These are phyloP conservation scores for Fusarium duplospermum DNA, from an alignment of 2,329 filamentous ascomycete genomes.

Conservation along the genomic window DNA sequence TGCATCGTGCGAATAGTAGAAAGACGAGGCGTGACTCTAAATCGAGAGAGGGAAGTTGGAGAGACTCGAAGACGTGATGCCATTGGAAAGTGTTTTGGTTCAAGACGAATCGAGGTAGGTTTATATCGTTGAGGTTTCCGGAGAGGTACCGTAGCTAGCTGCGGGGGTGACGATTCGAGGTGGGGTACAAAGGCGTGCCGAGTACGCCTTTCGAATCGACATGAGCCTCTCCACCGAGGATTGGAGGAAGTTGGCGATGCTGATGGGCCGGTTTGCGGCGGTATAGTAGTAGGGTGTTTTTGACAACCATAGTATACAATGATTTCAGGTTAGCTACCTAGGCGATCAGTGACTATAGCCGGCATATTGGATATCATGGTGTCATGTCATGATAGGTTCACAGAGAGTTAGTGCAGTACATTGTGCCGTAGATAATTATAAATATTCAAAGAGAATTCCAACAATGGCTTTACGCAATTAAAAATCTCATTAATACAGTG, in stretches of 20 bases:
- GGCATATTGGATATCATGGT: background rate
- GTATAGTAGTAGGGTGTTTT: background rate
- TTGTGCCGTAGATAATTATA: background rate
- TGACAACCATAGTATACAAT: background rate
- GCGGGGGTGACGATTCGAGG: conserved; percentile 23
- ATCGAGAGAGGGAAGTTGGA: conserved; percentile 7
- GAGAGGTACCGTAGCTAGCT: background rate
- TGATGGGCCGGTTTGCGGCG: background rate
- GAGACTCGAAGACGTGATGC: conserved; percentile 26
- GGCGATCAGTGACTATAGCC: background rate
- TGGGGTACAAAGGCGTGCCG: conserved; percentile 32
- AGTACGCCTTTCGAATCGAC: conserved; percentile 18
- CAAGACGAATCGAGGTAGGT: background rate
- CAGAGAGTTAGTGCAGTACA: background rate
- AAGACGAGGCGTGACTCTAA: conserved; percentile 3
- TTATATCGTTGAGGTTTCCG: background rate
- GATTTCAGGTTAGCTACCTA: background rate
- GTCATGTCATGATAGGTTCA: background rate
- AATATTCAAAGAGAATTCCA: fast-evolving
- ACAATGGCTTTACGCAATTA: background rate
- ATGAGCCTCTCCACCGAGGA: background rate
- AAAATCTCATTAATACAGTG: background rate
- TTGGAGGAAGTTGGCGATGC: background rate
- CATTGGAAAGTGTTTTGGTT: conserved; percentile 9
- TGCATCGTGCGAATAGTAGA: conserved; percentile 44